Evolutionary conservation across 2,329 filamentous ascomycete genomes (phyloP), one percentile per base, ranked within the genome.

Genomic region (Fusarium armeniacum): DNA sequence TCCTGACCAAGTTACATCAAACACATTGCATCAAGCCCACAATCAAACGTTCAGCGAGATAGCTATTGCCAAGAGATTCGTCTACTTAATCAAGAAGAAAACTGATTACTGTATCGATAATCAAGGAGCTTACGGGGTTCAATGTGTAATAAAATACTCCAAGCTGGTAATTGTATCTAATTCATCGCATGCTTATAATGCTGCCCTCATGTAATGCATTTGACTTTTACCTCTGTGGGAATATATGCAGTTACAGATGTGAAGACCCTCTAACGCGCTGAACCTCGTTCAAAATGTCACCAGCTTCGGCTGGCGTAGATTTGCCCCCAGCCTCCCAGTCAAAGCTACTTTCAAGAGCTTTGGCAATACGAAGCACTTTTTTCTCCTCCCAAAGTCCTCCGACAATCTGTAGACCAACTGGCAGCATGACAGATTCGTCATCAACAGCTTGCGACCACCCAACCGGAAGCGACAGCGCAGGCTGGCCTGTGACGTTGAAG

Each of bases 401-500:
- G 15, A 88, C 83, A 49, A 89, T 81, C 70, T 89, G 85, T 80
- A 88, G 80, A 1, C 86, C 84, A 1, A 87, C 84, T 0, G 85
- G 86, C 22, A 88, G 71, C 58, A 10, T 72, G 55, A 13, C 82
- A 80, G 52, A 84, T 80, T 16, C 46, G 6, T 62, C 41, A 33
- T 63, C 60, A 8, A 72, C 64, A 2, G 82, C 79, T 3, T 78
- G 77, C 3, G 82, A 76, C 69, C 83, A 81, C 0, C 86, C 86
- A 35, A 85, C 78, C 0, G 86, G 86, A 46, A 88, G 76, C 1
- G 83, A 81, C 66, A 89, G 72, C 0, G 85, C 87, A 0, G 87
- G 86, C 66, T 88, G 86, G 0, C 86, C 86, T 0, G 85, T 88
- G 4, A 84, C 80, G 69, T 89, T 86, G 75, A 89, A 89, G 4